These are phyloP conservation scores for Ulota crispa DNA, from an alignment of 225 moss, liverwort and hornwort species.

Conservation along the genomic window DNA sequence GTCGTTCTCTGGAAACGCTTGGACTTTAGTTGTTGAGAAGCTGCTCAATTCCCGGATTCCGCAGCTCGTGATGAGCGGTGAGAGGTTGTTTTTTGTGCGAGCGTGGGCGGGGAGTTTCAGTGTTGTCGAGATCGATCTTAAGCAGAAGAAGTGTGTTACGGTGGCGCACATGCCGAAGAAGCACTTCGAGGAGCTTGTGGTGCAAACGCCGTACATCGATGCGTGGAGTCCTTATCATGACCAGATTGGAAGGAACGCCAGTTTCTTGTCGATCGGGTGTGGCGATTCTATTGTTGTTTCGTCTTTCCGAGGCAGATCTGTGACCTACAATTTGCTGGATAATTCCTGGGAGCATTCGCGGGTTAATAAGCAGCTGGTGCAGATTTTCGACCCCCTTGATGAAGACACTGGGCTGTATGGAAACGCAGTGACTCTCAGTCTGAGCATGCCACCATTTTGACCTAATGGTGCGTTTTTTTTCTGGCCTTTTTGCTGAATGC, in stretches of 20 bases:
- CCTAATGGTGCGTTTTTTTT: not conserved
- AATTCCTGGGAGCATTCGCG: constrained; percentile 33
- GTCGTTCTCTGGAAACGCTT: constrained; percentile 21
- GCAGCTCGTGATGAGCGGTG: constrained; percentile 36
- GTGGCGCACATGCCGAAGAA: constrained; percentile 36
- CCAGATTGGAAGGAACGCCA: constrained; percentile 45
- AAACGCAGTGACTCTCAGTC: constrained; percentile 37
- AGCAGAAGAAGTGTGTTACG: constrained; percentile 27
- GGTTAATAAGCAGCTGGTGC: constrained; percentile 34
- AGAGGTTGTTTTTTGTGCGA: constrained; percentile 38
- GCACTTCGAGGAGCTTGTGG: constrained; percentile 37
- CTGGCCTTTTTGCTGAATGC: not conserved
- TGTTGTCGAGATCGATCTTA: constrained; percentile 34
- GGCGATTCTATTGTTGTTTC: constrained; percentile 39
- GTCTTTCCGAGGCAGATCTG: constrained; percentile 30
- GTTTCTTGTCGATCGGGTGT: constrained; percentile 37
- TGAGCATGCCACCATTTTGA: constrained; percentile 37
- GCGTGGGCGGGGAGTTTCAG: constrained; percentile 42
- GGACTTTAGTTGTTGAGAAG: constrained; percentile 30
- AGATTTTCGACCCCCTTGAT: constrained; percentile 27
- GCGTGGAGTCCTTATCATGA: constrained; percentile 47
- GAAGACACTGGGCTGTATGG: constrained; percentile 42
- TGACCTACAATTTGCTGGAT: constrained; percentile 33
- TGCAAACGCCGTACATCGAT: constrained; percentile 24
- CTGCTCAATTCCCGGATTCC: constrained; percentile 35